Evolutionary conservation across 2,329 filamentous ascomycete genomes (phyloP), one percentile per base, ranked within the genome.

Genomic region (Teratosphaeriaceae sp.): DNA sequence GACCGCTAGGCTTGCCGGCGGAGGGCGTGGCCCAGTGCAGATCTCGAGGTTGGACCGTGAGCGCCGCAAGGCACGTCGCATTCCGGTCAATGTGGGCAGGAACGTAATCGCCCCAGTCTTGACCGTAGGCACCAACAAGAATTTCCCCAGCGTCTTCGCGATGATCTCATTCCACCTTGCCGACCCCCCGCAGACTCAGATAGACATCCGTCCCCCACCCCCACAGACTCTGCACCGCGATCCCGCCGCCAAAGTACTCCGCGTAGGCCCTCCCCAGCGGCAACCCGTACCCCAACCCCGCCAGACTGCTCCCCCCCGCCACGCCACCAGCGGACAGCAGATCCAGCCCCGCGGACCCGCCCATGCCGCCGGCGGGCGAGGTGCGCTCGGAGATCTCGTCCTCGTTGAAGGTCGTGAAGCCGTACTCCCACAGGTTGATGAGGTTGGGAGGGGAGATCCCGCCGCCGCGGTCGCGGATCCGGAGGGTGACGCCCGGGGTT

Each of bases 161-260:
- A n/a, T n/a, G n/a, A n/a, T n/a, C n/a, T n/a, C n/a, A n/a, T n/a
- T n/a, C n/a, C 15, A 48, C 42, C 36, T 67, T 75, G 1, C 77
- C 78, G 42, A 82, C 76, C 0, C 78, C 78, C 51, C 76, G 69
- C 49, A 82, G 55, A 39, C 74, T 80, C 42, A 83, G 61, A 62
- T 82, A 83, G 1, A 82, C 78, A 66, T 83, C 79, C 2, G 79
- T 81, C 0, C 81, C 92, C 92, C 92, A 98, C 3, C 92, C 90
- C 71, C 88, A 92, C 36, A 97, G 67, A 62, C 88, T 96, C 73
- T 98, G 90, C n/a, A 98, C 82, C 3, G 82, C 82, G 45, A 98
- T 92, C 2, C 89, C 89, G 1, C 92, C 92, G 2, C 92, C 92
- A 71, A 98, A 98, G 58, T 97, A 98, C 69, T 98, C 90, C 1